These are phyloP conservation scores for Quercus phellos DNA, from an alignment of 331 rosid genomes.

Conservation along the genomic window DNA sequence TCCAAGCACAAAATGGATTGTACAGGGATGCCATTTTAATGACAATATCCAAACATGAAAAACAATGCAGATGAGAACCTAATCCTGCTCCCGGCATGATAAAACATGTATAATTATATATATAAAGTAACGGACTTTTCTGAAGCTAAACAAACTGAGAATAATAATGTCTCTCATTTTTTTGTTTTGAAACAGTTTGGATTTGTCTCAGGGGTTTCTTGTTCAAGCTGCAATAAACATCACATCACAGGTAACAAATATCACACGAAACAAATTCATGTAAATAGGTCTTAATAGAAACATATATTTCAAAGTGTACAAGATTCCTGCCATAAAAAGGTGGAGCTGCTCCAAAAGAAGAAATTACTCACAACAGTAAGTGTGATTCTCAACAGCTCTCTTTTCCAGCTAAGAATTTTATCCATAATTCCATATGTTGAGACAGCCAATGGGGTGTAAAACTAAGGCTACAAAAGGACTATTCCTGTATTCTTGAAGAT, in stretches of 20 bases:
- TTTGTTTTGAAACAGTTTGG: no score
- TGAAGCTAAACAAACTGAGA: neutral
- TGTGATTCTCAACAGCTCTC: neutral
- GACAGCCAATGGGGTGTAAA: neutral
- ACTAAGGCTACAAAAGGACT: neutral
- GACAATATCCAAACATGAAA: neutral
- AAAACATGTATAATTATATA: neutral
- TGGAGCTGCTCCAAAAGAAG: neutral
- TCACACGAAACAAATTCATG: neutral
- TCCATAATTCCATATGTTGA: neutral
- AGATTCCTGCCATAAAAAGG: neutral
- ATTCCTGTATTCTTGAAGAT: neutral
- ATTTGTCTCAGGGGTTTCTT: neutral
- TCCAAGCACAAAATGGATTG: neutral
- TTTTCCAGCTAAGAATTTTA: neutral
- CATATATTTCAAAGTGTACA: neutral
- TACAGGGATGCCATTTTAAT: neutral
- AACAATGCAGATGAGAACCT: neutral
- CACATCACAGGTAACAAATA: neutral
- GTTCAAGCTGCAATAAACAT: neutral
- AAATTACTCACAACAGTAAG: neutral
- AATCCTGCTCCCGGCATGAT: neutral
- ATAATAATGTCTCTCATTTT: neutral
- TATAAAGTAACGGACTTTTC: neutral
- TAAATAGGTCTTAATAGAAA: neutral